These are phyloP conservation scores for Moricandia moricandioides DNA, from an alignment of 345 rosid genomes.

Conservation along the genomic window DNA sequence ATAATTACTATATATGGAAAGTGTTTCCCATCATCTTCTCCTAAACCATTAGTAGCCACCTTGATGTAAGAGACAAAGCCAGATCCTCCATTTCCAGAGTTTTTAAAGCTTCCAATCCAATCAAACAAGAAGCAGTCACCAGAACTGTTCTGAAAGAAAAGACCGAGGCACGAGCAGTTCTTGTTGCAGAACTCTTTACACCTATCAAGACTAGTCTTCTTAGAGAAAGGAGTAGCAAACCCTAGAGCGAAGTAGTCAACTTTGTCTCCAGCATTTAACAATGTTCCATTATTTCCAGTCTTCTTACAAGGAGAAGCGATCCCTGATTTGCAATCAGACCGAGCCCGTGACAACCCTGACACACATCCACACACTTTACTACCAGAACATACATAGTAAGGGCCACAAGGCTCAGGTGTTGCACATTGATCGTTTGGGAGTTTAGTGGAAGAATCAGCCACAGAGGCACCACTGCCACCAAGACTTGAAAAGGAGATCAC, in stretches of 20 bases:
- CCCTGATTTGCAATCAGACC: constrained; percentile 54
- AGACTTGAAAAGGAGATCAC: constrained; percentile 59
- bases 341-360: constrained; percentile 36
- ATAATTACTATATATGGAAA: constrained; percentile 56
- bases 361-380: constrained; percentile 63
- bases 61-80: constrained; percentile 58
- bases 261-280: constrained; percentile 47
- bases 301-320: constrained; percentile 53
- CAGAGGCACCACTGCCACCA: constrained; percentile 26
- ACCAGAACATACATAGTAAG: constrained; percentile 57
- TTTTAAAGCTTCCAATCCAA: constrained; percentile 61
- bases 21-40: constrained; percentile 35
- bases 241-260: constrained; percentile 65
- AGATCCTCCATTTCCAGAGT: constrained; percentile 34
- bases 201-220: constrained; percentile 50
- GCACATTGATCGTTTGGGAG: constrained; percentile 66
- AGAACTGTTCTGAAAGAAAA: constrained; percentile 66
- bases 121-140: constrained; percentile 75
- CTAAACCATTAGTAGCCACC: constrained; percentile 38
- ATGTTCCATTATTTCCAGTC: constrained; percentile 14
- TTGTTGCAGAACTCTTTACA: constrained; percentile 62
- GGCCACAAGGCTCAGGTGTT: constrained; percentile 68
- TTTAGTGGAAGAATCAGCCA: constrained; percentile 38
- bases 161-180: constrained; percentile 77
- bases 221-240: constrained; percentile 52